A percentile compares a stretch with the other conserved stretches of the same genome.
Evolutionary conservation across 2,329 filamentous ascomycete species (phyloP).

Genomic region (Biscogniauxia mediterranea): DNA sequence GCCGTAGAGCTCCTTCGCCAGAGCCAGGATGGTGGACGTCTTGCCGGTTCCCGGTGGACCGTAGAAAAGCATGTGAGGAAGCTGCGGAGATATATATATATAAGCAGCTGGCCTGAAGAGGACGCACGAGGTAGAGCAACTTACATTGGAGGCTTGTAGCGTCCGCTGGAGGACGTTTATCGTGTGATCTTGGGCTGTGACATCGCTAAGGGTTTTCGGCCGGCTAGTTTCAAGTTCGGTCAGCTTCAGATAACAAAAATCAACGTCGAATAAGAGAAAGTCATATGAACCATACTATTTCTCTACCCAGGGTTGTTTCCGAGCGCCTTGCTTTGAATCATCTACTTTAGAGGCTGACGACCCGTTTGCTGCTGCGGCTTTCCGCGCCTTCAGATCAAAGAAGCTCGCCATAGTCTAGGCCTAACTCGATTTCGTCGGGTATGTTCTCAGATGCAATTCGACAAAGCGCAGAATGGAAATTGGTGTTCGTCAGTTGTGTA

Average conservation of each 20-base stretch:
- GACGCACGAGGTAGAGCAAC: not conserved
- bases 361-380: constrained; percentile 67
- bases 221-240: constrained; percentile 57
- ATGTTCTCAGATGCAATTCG: not conserved
- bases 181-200: constrained; percentile 96
- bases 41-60: constrained; percentile 97
- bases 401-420: constrained; percentile 72
- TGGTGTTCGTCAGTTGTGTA: not conserved
- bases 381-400: constrained; percentile 92
- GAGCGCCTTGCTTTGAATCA: constrained; percentile 60
- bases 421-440: not conserved
- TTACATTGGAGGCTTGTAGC: constrained; percentile 86
- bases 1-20: constrained; percentile 96
- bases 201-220: constrained; percentile 89
- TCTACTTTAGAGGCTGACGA: constrained; percentile 63
- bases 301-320: constrained; percentile 93
- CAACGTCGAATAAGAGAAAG: not conserved
- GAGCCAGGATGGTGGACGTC: constrained; percentile 93
- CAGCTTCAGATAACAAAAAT: constrained; percentile 19
- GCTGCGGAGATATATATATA: constrained; percentile 41
- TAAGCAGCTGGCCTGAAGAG: not conserved
- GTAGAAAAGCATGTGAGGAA: constrained; percentile 99
- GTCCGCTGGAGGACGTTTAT: constrained; percentile 89
- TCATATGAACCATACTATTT: constrained; percentile 72
- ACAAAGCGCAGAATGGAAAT: not conserved